These are phyloP conservation scores for Aspergillus udagawae DNA, from an alignment of 2,329 filamentous ascomycete species.

Conservation along the genomic window DNA sequence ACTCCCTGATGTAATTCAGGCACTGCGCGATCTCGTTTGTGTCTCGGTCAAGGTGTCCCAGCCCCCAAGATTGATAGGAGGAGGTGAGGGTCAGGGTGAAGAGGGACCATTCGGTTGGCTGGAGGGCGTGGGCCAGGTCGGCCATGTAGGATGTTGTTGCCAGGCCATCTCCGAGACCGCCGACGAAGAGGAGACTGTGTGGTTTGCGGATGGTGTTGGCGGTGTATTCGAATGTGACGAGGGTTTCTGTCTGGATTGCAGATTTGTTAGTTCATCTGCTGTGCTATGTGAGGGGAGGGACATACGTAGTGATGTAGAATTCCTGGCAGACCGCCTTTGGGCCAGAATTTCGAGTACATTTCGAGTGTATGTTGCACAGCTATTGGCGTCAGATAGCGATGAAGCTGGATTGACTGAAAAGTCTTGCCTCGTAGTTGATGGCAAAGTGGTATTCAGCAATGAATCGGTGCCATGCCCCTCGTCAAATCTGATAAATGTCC, in stretches of 20 bases:
- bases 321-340: slow-evolving; percentile 32
- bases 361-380: not conserved
- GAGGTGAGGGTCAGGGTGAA: slow-evolving; percentile 51
- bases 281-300: not conserved
- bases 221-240: slow-evolving; percentile 42
- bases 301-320: slow-evolving; percentile 37
- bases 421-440: too few species aligned
- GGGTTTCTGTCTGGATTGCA: slow-evolving; percentile 26
- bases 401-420: not conserved
- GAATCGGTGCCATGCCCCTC: not conserved
- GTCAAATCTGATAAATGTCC: slow-evolving; percentile 10
- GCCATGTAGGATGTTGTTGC: slow-evolving; percentile 53
- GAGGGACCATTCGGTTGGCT: slow-evolving; percentile 50
- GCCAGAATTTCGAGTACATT: slow-evolving; percentile 37
- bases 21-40: slow-evolving; percentile 51
- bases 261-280: slow-evolving; percentile 5
- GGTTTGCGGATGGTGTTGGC: slow-evolving; percentile 27
- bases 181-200: slow-evolving; percentile 55
- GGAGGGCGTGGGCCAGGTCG: slow-evolving; percentile 46
- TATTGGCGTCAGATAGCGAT: not conserved
- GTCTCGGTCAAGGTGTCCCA: slow-evolving; percentile 50
- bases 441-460: not conserved
- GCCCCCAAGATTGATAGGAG: slow-evolving; percentile 53
- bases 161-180: slow-evolving; percentile 56
- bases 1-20: slow-evolving; percentile 47